Evolutionary conservation across 176 grass and related monocot species (phyloP).

Genomic region (Poa annua): DNA sequence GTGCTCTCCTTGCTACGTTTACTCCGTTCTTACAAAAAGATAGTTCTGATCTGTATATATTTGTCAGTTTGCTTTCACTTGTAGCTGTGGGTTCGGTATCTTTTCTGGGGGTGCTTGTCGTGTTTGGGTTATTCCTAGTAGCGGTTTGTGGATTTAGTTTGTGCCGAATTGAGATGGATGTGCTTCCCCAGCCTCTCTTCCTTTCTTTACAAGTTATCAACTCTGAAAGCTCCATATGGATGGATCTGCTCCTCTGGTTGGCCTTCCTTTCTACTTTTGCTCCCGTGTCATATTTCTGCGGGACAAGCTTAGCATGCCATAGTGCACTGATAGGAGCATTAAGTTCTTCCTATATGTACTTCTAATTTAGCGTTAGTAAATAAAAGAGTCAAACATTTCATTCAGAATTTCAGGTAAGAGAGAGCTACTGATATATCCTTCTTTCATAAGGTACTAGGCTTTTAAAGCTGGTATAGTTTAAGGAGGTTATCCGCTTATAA

Average conservation of each 20-base stretch:
- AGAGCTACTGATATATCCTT: neutral
- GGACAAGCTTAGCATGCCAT: neutral
- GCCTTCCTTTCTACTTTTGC: constrained; percentile 13
- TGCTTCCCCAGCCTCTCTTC: neutral
- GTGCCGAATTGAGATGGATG: neutral
- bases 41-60: too few species aligned
- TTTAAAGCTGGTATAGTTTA: neutral
- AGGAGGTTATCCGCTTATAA: neutral
- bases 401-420: neutral
- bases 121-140: neutral
- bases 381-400: neutral
- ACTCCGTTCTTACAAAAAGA: too few species aligned
- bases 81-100: neutral
- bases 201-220: neutral
- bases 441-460: neutral
- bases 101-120: neutral
- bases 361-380: neutral
- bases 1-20: constrained; percentile 31
- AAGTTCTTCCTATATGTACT: neutral
- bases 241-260: neutral
- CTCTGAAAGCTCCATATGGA: neutral
- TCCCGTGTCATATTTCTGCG: constrained; percentile 1
- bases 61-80: constrained; percentile 29
- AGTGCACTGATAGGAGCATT: neutral
- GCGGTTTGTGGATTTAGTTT: neutral